phyloP scores from a whole-genome alignment of 1,139 yeast species.

The Pneumocystis canis region DNA sequence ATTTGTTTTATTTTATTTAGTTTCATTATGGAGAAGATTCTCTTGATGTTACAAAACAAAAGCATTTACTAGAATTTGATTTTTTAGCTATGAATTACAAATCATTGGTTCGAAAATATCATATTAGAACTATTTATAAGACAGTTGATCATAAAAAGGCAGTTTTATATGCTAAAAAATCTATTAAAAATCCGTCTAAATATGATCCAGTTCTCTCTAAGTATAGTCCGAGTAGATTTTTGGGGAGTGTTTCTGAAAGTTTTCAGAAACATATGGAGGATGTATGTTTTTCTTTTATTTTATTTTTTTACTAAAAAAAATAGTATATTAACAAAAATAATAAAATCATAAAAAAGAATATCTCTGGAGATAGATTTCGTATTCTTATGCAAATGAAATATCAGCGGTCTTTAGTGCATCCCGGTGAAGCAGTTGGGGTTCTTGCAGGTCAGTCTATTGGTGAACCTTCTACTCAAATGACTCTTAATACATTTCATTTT shows the following conservation, averaged over 20 bases:
- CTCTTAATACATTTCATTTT: constrained; percentile 96
- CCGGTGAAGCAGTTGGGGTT: constrained; percentile 98
- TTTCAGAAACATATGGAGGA: constrained; percentile 69
- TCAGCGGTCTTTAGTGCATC: constrained; percentile 87
- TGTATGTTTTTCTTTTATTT: constrained; percentile 1
- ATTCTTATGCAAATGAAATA: constrained; percentile 96
- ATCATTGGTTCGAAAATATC: constrained; percentile 70
- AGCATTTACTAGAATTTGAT: constrained; percentile 83
- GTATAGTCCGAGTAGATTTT: constrained; percentile 72
- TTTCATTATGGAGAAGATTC: constrained; percentile 97
- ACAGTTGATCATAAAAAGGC: constrained; percentile 76
- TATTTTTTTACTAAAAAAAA: not conserved
- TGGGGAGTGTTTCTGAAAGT: constrained; percentile 86
- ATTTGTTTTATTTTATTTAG: constrained; percentile 27
- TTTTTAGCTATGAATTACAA: constrained; percentile 89
- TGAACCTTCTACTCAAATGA: constrained; percentile 99
- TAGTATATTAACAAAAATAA: constrained; percentile 31
- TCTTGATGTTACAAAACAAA: constrained; percentile 84
- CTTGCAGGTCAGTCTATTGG: constrained; percentile 97
- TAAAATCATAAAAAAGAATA: constrained; percentile 33
- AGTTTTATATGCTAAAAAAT: constrained; percentile 63
- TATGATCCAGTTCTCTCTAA: constrained; percentile 82
- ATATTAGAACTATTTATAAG: constrained; percentile 62
- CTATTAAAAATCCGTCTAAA: constrained; percentile 57
- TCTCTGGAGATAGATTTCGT: constrained; percentile 77